These are phyloP conservation scores for Batrachochytrium dendrobatidis DNA, from an alignment of 371 early-diverging fungal genomes.

Conservation along the genomic window DNA sequence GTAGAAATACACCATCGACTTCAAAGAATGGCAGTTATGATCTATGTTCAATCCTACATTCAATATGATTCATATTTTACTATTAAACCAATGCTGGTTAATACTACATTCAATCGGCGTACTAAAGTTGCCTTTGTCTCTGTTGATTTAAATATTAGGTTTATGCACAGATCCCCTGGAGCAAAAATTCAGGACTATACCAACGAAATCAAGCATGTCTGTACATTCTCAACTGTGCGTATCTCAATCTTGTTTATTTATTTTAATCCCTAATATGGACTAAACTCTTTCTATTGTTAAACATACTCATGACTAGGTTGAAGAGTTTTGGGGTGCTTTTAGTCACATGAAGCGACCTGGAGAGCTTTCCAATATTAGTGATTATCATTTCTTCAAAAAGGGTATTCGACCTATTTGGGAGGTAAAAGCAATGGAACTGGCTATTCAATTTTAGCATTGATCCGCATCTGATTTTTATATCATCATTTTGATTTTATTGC, in stretches of 20 bases:
- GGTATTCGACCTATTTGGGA: conserved; percentile 98
- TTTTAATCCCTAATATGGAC: not conserved
- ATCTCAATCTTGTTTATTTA: not conserved
- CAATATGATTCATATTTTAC: too few relatives aligned
- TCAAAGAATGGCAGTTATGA: too few relatives aligned
- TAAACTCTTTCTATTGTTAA: not conserved
- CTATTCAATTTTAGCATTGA: too few relatives aligned
- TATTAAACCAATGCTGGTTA: too few relatives aligned
- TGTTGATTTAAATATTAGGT: conserved; percentile 26
- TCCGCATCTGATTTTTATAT: conserved; percentile 2
- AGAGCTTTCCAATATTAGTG: conserved; percentile 83
- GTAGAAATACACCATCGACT: too few relatives aligned
- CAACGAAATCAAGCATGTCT: conserved; percentile 75
- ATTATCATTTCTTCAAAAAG: conserved; percentile 90
- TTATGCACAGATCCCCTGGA: conserved; percentile 83
- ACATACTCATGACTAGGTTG: conserved; percentile 44
- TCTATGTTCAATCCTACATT: too few relatives aligned
- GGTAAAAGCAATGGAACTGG: conserved; percentile 32
- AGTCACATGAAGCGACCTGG: conserved; percentile 73
- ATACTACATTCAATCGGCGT: too few relatives aligned
- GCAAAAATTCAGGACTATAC: conserved; percentile 83
- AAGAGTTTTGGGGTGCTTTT: conserved; percentile 92
- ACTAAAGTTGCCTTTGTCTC: too few relatives aligned
- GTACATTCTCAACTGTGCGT: conserved; percentile 70
- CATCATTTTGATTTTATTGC: conserved; percentile 1